phyloP scores from a whole-genome alignment of 2,329 filamentous ascomycete genomes.

The Neofusicoccum umdonicola region DNA sequence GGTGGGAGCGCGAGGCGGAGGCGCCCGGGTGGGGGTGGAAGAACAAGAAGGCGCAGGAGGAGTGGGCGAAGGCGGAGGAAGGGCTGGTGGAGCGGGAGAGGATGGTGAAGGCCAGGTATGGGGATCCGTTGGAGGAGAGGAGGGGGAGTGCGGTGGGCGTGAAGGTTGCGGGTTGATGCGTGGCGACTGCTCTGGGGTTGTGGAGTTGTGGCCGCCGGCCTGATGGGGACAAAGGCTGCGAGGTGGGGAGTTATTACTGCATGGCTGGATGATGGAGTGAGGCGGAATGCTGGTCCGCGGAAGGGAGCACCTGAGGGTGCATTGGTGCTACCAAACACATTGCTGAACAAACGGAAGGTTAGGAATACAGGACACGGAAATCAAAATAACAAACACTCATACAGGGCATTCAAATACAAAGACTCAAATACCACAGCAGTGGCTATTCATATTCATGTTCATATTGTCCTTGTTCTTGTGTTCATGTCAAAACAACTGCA shows the following conservation, averaged over 20 bases:
- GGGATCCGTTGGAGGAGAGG: conserved; percentile 13
- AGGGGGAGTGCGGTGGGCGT: background rate
- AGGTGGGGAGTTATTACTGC: too few relatives aligned
- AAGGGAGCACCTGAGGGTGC: too few relatives aligned
- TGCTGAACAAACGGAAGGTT: background rate
- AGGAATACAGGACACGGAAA: background rate
- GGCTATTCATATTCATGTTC: background rate
- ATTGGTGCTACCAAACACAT: background rate
- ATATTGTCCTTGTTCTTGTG: background rate
- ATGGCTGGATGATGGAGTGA: too few relatives aligned
- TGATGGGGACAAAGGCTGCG: too few relatives aligned
- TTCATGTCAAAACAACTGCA: background rate
- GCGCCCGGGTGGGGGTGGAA: conserved; percentile 39
- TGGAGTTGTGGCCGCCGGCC: too few relatives aligned
- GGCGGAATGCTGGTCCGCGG: too few relatives aligned
- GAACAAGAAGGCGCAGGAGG: conserved; percentile 36
- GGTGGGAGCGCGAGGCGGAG: conserved; percentile 36
- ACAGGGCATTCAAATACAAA: background rate
- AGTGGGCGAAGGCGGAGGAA: conserved; percentile 34
- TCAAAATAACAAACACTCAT: background rate
- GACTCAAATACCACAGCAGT: background rate
- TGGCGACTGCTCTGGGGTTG: background rate
- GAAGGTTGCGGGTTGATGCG: background rate
- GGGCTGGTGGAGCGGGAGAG: conserved; percentile 32
- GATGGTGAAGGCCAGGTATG: conserved; percentile 29